Base-by-base conservation (phyloP, 306 rosid species). In the Cucurbita pepo region DNA sequence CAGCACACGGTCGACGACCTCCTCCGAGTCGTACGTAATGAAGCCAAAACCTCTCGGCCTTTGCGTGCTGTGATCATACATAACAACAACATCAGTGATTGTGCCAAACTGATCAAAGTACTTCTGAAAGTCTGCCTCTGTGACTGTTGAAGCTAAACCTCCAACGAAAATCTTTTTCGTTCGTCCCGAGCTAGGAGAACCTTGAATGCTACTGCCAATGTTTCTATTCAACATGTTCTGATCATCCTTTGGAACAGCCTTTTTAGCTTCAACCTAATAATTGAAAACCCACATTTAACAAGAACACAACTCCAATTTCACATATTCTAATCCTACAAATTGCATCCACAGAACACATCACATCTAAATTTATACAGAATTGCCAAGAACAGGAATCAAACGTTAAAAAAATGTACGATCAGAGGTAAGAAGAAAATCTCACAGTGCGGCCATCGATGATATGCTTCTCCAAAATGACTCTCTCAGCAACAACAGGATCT, bases 21-120 rank as follows among this genome's bases (percentile, higher is more conserved):
- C 97, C 82, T 92, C 97, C 0, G 95, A 89, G 79, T 91, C 99
- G 73, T 77, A 95, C 51, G 99, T 91, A 76, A 94, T 94, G 84
- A 91, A 91, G 79, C 97, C 97, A 66, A 91, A 91, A 51, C 97
- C 97, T 79, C 97, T 89, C 30, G 97, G 97, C 87, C 97, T 85
- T 71, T 89, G 97, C 1, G 97, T 92, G 79, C 88, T 89, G 82
- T 92, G 97, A 86, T 92, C 97, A 75, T 92, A 92, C 97, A 92
- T 89, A 52, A 92, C 97, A 15, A 92, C 97, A 57, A 89, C 96
- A 81, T 92, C 97, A 19, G 89, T 88, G 63, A 89, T 87, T 34
- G 82, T 78, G 54, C 97, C 97, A 79, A 88, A 92, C 80, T 89
- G 95, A 81, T 89, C 95, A 77, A 92, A 92, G 78, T 88, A 89